A percentile compares a stretch with the other conserved stretches of the same genome.
Conservation (phyloP, 768 basidiomycete species). For the Russula compacta region DNA sequence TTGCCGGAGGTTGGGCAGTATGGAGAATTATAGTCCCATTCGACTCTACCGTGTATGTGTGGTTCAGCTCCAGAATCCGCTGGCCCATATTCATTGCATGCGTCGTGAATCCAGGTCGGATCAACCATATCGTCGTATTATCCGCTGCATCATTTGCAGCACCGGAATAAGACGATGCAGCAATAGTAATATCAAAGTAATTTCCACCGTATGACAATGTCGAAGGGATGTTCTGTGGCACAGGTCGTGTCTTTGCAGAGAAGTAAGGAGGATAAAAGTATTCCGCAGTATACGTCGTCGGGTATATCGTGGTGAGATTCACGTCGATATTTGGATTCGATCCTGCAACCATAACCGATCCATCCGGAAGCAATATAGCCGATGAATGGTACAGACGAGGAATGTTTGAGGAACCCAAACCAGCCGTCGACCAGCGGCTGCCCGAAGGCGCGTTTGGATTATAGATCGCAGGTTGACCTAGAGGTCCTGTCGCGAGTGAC, state of each 20-base stretch:
- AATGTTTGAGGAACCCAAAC: conserved; percentile 52
- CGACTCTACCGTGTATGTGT: conserved; percentile 71
- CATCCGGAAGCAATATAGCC: conserved; percentile 83
- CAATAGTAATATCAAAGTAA: conserved; percentile 67
- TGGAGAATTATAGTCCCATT: conserved; percentile 73
- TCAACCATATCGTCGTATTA: conserved; percentile 65
- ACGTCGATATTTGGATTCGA: conserved; percentile 91
- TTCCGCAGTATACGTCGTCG: conserved; percentile 76
- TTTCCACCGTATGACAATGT: conserved; percentile 77
- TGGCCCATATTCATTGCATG: conserved; percentile 89
- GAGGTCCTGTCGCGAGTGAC: conserved; percentile 73
- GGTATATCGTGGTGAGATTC: conserved; percentile 49
- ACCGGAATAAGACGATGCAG: conserved; percentile 56
- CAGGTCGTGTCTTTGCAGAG: conserved; percentile 61
- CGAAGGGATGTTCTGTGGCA: conserved; percentile 58
- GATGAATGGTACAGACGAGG: conserved; percentile 87
- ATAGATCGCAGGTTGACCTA: conserved; percentile 75
- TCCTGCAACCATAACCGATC: conserved; percentile 79
- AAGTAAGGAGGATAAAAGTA: conserved; percentile 92
- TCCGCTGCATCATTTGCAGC: conserved; percentile 60
- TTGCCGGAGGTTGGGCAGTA: conserved; percentile 75
- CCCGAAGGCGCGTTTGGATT: conserved; percentile 67
- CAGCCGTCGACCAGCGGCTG: conserved; percentile 61
- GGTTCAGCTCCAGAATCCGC: conserved; percentile 72
- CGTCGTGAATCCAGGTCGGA: conserved; percentile 80